phyloP scores from a whole-genome alignment of 768 basidiomycete species.

The Pleurotus cornucopiae region DNA sequence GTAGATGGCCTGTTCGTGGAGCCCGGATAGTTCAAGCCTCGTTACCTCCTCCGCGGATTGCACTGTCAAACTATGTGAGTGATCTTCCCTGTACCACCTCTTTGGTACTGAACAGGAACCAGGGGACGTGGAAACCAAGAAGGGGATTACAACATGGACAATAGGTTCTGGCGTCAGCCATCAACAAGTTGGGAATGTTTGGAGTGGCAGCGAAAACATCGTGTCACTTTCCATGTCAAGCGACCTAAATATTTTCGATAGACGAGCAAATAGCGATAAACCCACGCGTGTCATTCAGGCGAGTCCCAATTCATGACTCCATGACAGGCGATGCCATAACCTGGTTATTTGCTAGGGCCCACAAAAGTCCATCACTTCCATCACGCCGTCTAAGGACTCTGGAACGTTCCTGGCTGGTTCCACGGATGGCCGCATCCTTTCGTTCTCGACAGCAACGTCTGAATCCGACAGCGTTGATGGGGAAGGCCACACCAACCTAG shows the following conservation, averaged over 20 bases:
- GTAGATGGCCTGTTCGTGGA: constrained; percentile 80
- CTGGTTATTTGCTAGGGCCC: constrained; percentile 49
- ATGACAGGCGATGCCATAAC: not conserved
- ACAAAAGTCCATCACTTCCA: constrained; percentile 75
- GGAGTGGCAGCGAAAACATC: constrained; percentile 66
- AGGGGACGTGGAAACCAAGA: constrained; percentile 82
- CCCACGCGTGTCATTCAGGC: constrained; percentile 62
- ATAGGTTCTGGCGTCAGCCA: constrained; percentile 69
- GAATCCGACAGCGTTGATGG: constrained; percentile 51
- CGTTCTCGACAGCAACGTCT: constrained; percentile 49
- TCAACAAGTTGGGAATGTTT: constrained; percentile 89
- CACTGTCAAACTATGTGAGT: constrained; percentile 81
- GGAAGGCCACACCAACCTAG: constrained; percentile 63
- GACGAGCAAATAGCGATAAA: constrained; percentile 51
- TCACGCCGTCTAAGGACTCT: constrained; percentile 30
- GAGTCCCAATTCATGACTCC: constrained; percentile 14
- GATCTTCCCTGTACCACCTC: not conserved
- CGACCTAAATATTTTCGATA: constrained; percentile 79
- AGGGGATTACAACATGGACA: constrained; percentile 63
- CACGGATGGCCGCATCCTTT: constrained; percentile 71
- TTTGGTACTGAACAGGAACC: not conserved
- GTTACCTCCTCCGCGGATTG: constrained; percentile 85
- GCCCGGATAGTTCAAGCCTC: constrained; percentile 64
- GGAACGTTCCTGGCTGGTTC: constrained; percentile 80
- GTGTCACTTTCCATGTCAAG: constrained; percentile 84